Conservation (phyloP, 768 basidiomycete genomes). For the Rhodotorula sphaerocarpa region DNA sequence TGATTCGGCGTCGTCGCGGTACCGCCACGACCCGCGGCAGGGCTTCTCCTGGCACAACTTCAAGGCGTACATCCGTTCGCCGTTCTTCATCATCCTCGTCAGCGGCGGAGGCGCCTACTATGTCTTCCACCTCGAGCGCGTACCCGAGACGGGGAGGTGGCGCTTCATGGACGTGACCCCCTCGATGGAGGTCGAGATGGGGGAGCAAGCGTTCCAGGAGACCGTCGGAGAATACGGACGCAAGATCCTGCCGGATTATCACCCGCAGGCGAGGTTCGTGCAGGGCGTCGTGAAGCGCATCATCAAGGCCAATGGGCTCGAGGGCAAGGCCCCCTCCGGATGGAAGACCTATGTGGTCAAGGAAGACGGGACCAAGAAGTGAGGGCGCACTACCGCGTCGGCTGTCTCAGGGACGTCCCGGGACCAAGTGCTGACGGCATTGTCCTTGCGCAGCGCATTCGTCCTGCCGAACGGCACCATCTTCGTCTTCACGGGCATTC, state of each 20-base stretch:
- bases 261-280: constrained; percentile 62
- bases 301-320: constrained; percentile 64
- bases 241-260: constrained; percentile 57
- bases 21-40: background rate
- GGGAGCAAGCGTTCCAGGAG: constrained; percentile 44
- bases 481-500: constrained; percentile 79
- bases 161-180: constrained; percentile 74
- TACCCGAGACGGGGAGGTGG: constrained; percentile 57
- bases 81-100: constrained; percentile 20
- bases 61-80: constrained; percentile 7
- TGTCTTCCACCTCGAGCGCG: constrained; percentile 55
- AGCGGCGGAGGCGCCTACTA: constrained; percentile 31
- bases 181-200: constrained; percentile 53
- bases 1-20: no score
- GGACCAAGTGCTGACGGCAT: background rate
- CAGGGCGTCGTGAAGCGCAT: constrained; percentile 60
- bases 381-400: no score
- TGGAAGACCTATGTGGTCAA: constrained; percentile 27
- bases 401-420: no score
- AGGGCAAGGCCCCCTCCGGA: constrained; percentile 43
- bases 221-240: constrained; percentile 52
- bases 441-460: background rate
- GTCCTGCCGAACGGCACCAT: constrained; percentile 55
- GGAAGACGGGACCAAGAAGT: constrained; percentile 24
- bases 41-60: constrained; percentile 16